A percentile compares a stretch with the other conserved stretches of the same genome.
Conservation (phyloP, 2,329 filamentous ascomycete genomes). For the Fusarium sp. region DNA sequence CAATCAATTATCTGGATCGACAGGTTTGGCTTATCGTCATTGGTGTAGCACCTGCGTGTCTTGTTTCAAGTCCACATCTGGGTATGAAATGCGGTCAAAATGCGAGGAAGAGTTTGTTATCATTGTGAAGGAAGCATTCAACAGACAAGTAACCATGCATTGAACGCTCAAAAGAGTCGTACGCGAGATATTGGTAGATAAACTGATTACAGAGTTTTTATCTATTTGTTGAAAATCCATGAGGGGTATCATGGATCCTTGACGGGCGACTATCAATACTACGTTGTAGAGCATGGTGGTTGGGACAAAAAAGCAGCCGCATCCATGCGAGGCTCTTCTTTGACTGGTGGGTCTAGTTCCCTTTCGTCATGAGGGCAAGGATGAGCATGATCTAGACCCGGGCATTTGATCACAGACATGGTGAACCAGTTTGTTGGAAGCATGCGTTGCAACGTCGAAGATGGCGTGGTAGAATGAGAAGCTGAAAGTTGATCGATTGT, state of each 20-base stretch:
- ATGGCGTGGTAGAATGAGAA: background rate
- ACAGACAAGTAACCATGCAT: background rate
- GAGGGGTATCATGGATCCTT: background rate
- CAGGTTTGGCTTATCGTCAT: background rate
- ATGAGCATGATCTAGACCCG: background rate
- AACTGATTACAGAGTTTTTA: background rate
- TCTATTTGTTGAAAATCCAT: background rate
- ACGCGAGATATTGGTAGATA: background rate
- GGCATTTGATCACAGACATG: background rate
- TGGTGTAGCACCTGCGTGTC: background rate
- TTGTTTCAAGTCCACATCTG: background rate
- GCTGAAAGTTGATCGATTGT: background rate
- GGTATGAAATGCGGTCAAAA: background rate
- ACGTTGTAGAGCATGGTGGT: background rate
- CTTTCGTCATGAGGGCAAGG: background rate
- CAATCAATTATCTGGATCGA: background rate
- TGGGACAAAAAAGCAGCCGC: constrained; percentile 3
- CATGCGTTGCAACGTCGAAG: background rate
- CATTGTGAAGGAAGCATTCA: background rate
- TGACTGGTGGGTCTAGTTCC: background rate
- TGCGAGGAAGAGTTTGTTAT: background rate
- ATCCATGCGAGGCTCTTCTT: constrained; percentile 1
- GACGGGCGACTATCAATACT: background rate
- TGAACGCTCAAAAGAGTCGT: background rate
- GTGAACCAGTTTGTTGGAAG: background rate